These are phyloP conservation scores for Cyclotella choctawhatcheeana DNA, from an alignment of 108 stramenopile genomes.

Conservation along the genomic window DNA sequence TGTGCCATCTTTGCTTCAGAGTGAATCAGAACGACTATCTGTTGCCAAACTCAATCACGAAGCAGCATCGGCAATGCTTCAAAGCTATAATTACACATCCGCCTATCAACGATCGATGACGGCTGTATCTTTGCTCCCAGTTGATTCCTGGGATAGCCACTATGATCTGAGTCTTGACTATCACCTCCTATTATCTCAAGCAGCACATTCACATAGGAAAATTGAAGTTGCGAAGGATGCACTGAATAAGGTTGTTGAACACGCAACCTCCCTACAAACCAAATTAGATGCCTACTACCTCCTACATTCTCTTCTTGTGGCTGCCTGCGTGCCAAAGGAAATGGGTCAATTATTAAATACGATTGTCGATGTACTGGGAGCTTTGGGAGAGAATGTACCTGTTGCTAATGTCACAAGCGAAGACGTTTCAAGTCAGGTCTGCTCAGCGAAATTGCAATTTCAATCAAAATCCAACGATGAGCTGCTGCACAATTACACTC, in stretches of 20 bases:
- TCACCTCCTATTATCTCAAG: background rate
- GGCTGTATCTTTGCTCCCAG: conserved; percentile 14
- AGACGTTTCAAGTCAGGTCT: background rate
- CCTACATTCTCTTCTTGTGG: background rate
- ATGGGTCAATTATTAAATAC: conserved; percentile 8
- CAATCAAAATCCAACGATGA: background rate
- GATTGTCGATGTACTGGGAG: conserved; percentile 24
- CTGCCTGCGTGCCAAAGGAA: background rate
- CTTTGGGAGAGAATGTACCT: conserved; percentile 38
- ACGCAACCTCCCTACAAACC: conserved; percentile 8
- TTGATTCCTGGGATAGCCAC: conserved; percentile 18
- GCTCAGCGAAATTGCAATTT: conserved; percentile 7
- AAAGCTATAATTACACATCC: conserved; percentile 26
- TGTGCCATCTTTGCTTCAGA: background rate
- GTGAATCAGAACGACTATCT: background rate
- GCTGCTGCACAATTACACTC: background rate
- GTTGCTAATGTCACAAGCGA: background rate
- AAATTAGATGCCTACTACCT: conserved; percentile 26
- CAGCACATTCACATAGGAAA: conserved; percentile 11
- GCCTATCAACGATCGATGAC: conserved; percentile 27
- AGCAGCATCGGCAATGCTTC: conserved; percentile 28
- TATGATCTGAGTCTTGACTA: conserved; percentile 21
- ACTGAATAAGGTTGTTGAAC: background rate
- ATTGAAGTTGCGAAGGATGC: conserved; percentile 11
- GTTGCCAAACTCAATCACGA: conserved; percentile 27